Evolutionary conservation across 352 stramenopile species (phyloP), one percentile per base, ranked within the genome.

Genomic region (Phytophthora chlamydospora): DNA sequence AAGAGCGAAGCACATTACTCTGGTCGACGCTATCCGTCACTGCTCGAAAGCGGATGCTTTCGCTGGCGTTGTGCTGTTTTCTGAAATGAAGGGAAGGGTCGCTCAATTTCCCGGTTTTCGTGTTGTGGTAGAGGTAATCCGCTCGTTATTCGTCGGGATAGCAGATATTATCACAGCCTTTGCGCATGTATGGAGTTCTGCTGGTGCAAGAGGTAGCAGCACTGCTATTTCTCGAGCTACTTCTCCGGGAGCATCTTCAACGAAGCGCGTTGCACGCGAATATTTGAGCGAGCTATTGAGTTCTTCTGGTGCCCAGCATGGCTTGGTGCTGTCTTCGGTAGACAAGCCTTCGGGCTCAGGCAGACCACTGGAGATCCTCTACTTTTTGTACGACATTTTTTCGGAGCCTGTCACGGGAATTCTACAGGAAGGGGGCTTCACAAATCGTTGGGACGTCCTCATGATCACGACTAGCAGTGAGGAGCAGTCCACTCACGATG

Each of bases 41-140:
- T 85, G 76, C 11, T 68, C 66, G 12, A 77, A 66, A 38, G 62
- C 50, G 4, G 76, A 85, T 42, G 38, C 34, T 8, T 83, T 80
- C 42, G 50, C 48, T 39, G 46, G 51, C 29, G 48, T 63, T 42
- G 12, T 52, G 13, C 6, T 62, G 16, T 21, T 49, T 5, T 13
- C 19, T 16, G 39, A 42, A 16, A 19, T 17, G 24, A 57, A 44
- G 19, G 16, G 29, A 38, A 12, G 11, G 13, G 35, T 38, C 9
- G 7, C n/a, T n/a, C 36, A 70, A 2, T 24, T 76, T 4, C 60
- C 63, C 11, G 75, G 75, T 2, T 79, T 68, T 51, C 54, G 39
- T n/a, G 45, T 70, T 52, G 48, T 76, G 21, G 8, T 50, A 16
- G 49, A 68, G 21, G 43, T 64, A 11, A 61, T 73, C 50, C 48